A percentile compares a stretch with the other conserved stretches of the same genome.
Evolutionary conservation across 768 basidiomycete species (phyloP).

Genomic region (Cystofilobasidium macerans): DNA sequence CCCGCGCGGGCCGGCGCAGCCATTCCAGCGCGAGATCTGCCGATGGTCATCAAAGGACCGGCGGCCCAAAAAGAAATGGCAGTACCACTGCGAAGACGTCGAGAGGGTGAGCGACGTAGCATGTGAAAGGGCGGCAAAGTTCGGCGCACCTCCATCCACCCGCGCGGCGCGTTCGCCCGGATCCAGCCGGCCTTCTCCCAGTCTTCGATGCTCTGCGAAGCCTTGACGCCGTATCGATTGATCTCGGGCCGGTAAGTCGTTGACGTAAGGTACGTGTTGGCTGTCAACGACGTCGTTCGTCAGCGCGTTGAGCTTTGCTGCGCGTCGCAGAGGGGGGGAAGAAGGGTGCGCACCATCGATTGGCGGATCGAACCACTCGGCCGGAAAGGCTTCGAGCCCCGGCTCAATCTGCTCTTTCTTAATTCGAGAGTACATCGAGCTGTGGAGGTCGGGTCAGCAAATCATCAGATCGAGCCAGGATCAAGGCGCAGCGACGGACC

Average conservation of each 20-base stretch:
- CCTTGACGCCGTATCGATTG: slow-evolving; percentile 29
- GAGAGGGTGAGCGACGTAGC: background rate
- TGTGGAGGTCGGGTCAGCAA: background rate
- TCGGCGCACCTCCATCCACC: slow-evolving; percentile 25
- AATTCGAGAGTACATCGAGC: slow-evolving; percentile 11
- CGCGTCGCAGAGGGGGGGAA: background rate
- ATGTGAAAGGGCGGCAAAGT: background rate
- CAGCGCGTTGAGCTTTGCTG: background rate
- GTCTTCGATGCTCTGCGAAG: slow-evolving; percentile 28
- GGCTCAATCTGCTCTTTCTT: background rate
- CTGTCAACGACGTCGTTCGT: background rate
- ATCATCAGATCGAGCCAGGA: background rate
- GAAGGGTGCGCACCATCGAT: slow-evolving; percentile 6
- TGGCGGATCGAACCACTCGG: slow-evolving; percentile 16
- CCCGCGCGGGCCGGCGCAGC: slow-evolving; percentile 17
- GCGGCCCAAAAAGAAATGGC: slow-evolving; percentile 26
- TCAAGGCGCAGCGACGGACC: background rate
- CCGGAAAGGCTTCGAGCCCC: background rate
- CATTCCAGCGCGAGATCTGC: slow-evolving; percentile 17
- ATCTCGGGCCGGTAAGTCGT: slow-evolving; percentile 22
- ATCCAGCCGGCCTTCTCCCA: slow-evolving; percentile 30
- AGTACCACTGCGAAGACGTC: slow-evolving; percentile 28
- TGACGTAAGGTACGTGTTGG: slow-evolving; percentile 9
- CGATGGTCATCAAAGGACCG: slow-evolving; percentile 18
- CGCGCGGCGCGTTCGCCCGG: slow-evolving; percentile 26